These are phyloP conservation scores for Heliamphora exappendiculata DNA, from an alignment of 148 eudicot genomes.

Conservation along the genomic window DNA sequence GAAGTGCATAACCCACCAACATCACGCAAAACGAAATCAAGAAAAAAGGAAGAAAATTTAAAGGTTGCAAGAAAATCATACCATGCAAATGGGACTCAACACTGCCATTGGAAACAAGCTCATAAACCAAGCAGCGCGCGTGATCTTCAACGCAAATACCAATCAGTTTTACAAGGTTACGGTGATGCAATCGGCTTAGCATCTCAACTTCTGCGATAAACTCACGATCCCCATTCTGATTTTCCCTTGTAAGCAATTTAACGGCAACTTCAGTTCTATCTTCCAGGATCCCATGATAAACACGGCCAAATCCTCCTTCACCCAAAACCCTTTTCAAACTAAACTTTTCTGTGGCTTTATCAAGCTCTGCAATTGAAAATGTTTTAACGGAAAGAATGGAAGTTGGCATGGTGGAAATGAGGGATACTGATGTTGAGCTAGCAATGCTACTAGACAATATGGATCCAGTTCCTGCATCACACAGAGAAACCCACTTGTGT, in stretches of 20 bases:
- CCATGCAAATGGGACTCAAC: conserved; percentile 99
- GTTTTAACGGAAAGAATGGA: conserved; percentile 77
- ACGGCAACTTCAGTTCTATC: conserved; percentile 84
- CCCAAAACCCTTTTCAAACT: conserved; percentile 74
- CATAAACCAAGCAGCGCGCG: conserved; percentile 86
- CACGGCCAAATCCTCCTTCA: conserved; percentile 99
- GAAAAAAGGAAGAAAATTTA: not conserved
- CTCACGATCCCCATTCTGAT: conserved; percentile 81
- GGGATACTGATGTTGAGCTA: conserved; percentile 72
- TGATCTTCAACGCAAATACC: conserved; percentile 90
- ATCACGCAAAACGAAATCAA: not conserved
- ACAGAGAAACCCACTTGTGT: conserved; percentile 7
- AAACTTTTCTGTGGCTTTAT: conserved; percentile 83
- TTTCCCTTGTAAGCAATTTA: conserved; percentile 80
- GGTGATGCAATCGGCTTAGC: conserved; percentile 94
- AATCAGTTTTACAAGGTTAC: conserved; percentile 90
- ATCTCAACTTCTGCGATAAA: conserved; percentile 96
- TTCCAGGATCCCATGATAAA: conserved; percentile 77
- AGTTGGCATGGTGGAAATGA: conserved; percentile 65
- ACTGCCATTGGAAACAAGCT: conserved; percentile 87
- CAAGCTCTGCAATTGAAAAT: conserved; percentile 65
- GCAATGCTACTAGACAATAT: conserved; percentile 60
- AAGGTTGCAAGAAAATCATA: conserved; percentile 18
- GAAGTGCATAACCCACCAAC: not conserved
- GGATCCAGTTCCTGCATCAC: conserved; percentile 59